These are phyloP conservation scores for Magnolia kwangsiensis DNA, from an alignment of 164 flowering plant genomes.

Conservation along the genomic window DNA sequence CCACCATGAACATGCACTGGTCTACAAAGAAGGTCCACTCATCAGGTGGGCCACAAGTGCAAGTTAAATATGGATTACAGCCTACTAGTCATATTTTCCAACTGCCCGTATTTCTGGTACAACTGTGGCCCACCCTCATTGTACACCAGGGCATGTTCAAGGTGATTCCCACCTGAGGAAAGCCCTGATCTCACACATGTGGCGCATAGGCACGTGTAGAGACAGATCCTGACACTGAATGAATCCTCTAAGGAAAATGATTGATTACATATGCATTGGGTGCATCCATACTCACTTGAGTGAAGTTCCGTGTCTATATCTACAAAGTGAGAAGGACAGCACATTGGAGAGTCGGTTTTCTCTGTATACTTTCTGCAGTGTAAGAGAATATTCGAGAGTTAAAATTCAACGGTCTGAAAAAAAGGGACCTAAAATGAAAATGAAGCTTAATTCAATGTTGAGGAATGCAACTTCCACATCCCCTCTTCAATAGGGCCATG, in stretches of 20 bases:
- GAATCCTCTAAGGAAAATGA: not conserved
- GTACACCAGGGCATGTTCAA: not conserved
- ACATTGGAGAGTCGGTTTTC: constrained; percentile 36
- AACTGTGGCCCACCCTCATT: not conserved
- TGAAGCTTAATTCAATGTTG: not conserved
- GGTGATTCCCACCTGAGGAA: not conserved
- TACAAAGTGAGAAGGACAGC: constrained; percentile 28
- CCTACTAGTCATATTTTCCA: not conserved
- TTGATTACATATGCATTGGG: not conserved
- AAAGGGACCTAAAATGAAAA: not conserved
- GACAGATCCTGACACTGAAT: not conserved
- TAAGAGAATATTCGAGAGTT: not conserved
- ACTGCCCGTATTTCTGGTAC: not conserved
- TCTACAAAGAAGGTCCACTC: not conserved
- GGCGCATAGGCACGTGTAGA: not conserved
- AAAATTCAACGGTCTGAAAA: not conserved
- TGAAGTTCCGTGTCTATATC: constrained; percentile 52
- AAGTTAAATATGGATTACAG: not conserved
- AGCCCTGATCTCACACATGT: not conserved
- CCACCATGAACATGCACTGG: not conserved
- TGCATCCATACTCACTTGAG: constrained; percentile 37
- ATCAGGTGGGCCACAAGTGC: not conserved
- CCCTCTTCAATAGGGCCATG: too few species aligned
- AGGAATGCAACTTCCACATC: not conserved
- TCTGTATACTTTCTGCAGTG: constrained; percentile 51